These are phyloP conservation scores for Hypoxylon lienhwacheense DNA, from an alignment of 495 filamentous ascomycete species.

Conservation along the genomic window DNA sequence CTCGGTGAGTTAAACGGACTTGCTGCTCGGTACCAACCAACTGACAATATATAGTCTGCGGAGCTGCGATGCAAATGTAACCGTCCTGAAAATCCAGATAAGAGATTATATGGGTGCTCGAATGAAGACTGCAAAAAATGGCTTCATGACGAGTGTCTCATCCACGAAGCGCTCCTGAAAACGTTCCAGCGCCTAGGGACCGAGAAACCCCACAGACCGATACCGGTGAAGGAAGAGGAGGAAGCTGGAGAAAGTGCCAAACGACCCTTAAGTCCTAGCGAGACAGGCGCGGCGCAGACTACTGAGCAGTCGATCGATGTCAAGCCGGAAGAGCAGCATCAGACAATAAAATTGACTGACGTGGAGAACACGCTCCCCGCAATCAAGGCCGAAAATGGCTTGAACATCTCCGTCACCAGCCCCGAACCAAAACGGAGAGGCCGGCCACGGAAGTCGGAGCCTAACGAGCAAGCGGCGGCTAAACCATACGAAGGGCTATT, in stretches of 20 bases:
- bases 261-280: slow-evolving; percentile 48
- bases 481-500: slow-evolving; percentile 51
- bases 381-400: slow-evolving; percentile 19
- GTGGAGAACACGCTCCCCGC: slow-evolving; percentile 20
- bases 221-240: slow-evolving; percentile 43
- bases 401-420: slow-evolving; percentile 8
- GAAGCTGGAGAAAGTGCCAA: slow-evolving; percentile 41
- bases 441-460: slow-evolving; percentile 38
- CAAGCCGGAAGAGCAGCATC: slow-evolving; percentile 42
- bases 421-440: slow-evolving; percentile 35
- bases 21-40: neutral
- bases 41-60: slow-evolving; percentile 48
- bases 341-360: slow-evolving; percentile 27
- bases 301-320: slow-evolving; percentile 52
- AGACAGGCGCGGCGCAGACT: slow-evolving; percentile 45
- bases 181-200: slow-evolving; percentile 51
- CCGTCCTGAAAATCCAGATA: slow-evolving; percentile 64
- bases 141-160: slow-evolving; percentile 65
- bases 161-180: slow-evolving; percentile 52
- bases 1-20: slow-evolving; percentile 51
- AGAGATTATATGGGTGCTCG: slow-evolving; percentile 59
- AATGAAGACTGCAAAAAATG: slow-evolving; percentile 60
- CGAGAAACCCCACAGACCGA: slow-evolving; percentile 47
- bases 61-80: slow-evolving; percentile 63
- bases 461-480: slow-evolving; percentile 34